Percentiles rank a stretch among this genome's conserved stretches.
phyloP scores from a whole-genome alignment of 208 protist genomes.

The Leptomonas seymouri region DNA sequence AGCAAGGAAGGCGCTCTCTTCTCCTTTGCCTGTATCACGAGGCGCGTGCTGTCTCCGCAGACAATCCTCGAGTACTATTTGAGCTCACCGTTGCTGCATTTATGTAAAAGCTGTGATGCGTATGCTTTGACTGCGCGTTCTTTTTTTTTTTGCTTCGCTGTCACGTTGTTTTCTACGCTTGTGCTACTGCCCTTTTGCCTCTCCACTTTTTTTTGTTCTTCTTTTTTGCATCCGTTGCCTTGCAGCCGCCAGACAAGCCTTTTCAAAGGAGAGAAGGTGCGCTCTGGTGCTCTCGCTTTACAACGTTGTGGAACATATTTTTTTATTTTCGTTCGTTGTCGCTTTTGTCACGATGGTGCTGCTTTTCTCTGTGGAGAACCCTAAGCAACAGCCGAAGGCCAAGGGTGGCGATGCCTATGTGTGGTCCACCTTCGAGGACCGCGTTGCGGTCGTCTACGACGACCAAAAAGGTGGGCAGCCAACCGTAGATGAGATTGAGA shows the following conservation, averaged over 20 bases:
- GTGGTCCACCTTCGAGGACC: slow-evolving; percentile 36
- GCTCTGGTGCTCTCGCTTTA: too few relatives aligned
- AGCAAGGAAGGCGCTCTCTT: neutral
- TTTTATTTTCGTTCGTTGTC: neutral
- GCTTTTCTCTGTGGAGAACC: slow-evolving; percentile 11
- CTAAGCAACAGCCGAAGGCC: slow-evolving; percentile 14
- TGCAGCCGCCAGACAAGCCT: too few relatives aligned
- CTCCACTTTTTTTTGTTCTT: too few relatives aligned
- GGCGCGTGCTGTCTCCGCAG: too few relatives aligned
- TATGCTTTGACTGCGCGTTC: too few relatives aligned
- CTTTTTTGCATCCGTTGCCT: too few relatives aligned
- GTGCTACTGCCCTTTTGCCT: too few relatives aligned
- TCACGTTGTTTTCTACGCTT: too few relatives aligned
- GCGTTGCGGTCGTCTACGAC: slow-evolving; percentile 32
- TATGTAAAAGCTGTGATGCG: neutral
- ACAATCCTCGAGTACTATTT: neutral
- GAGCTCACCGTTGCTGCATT: neutral
- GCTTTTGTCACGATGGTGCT: slow-evolving; percentile 7
- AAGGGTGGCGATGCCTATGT: slow-evolving; percentile 16
- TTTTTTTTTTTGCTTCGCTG: too few relatives aligned
- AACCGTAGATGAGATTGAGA: slow-evolving; percentile 24
- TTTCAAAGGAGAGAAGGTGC: too few relatives aligned
- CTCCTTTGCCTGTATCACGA: neutral
- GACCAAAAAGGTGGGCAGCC: slow-evolving; percentile 20
- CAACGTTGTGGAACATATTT: neutral